phyloP scores from a whole-genome alignment of 164 flowering plant species.

The grape (Vitis vinifera) region ASM3070453v1 NC_081822.1:7520501-7521000 shows the following conservation, averaged over 20 bases:
- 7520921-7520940: neutral
- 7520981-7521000: no score
- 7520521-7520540: conserved; percentile 20
- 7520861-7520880: conserved; percentile 89
- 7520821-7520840: conserved; percentile 81
- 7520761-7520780: conserved; percentile 86
- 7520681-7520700: conserved; percentile 36
- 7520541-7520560: conserved; percentile 8
- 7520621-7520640: conserved; percentile 2
- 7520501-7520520: conserved; percentile 4
- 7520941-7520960: neutral
- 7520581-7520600: conserved; percentile 9
- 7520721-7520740: conserved; percentile 40
- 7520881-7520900: conserved; percentile 66
- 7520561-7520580: conserved; percentile 10
- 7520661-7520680: conserved; percentile 16
- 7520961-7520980: no score
- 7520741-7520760: conserved; percentile 91
- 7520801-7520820: conserved; percentile 78
- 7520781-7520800: conserved; percentile 89
- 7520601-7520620: neutral
- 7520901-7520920: conserved; percentile 30
- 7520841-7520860: conserved; percentile 82
- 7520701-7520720: conserved; percentile 10
- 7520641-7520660: neutral